A percentile compares a stretch with the other conserved stretches of the same genome.
These are phyloP conservation scores for Gardenia jasminoides DNA, from an alignment of 257 asterid species.

Conservation along the genomic window DNA sequence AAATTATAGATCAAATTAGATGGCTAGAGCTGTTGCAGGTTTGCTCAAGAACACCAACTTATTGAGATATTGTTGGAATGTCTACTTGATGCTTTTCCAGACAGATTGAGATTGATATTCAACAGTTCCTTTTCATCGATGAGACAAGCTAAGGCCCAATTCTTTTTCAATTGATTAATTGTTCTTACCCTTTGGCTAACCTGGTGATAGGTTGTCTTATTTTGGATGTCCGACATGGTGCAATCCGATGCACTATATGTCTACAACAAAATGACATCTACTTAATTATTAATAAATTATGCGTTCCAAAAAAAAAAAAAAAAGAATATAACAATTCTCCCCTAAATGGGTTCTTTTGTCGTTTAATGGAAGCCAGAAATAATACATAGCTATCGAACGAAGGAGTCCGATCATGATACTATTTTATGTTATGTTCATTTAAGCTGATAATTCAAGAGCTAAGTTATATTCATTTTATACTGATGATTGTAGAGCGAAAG, in stretches of 20 bases:
- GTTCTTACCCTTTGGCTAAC: background rate
- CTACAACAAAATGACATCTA: background rate
- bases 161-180: background rate
- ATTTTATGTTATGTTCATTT: too few species aligned
- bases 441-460: too few species aligned
- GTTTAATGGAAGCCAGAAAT: background rate
- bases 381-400: too few species aligned
- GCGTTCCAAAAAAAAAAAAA: background rate
- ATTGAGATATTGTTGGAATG: background rate
- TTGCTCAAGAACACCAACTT: background rate
- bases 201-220: background rate
- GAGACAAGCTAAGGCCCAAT: background rate
- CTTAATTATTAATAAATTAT: too few species aligned
- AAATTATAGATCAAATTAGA: background rate
- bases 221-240: constrained; percentile 1
- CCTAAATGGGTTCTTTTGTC: background rate
- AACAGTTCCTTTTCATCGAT: background rate
- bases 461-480: too few species aligned
- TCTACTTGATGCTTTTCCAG: background rate
- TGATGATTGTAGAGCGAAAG: background rate
- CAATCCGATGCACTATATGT: background rate
- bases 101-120: background rate
- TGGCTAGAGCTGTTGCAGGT: background rate
- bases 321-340: too few species aligned
- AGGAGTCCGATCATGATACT: background rate